Conservation (phyloP, 225 moss, liverwort and hornwort genomes). For the Physcomitrellopsis africana region DNA sequence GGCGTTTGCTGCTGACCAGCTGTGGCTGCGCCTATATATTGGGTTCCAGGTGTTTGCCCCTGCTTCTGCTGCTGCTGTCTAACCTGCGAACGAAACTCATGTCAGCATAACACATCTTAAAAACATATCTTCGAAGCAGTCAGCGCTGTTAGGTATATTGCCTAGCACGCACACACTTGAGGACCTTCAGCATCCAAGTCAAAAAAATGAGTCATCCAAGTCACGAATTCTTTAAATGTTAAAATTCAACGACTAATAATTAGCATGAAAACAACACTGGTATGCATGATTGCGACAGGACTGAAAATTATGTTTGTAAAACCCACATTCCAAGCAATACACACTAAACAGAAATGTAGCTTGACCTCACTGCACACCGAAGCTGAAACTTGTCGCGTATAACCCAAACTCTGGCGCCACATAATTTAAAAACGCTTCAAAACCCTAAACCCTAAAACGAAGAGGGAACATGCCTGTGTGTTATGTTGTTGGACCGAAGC, state of each 20-base stretch:
- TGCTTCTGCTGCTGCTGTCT: constrained; percentile 73
- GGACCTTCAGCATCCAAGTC: too few relatives aligned
- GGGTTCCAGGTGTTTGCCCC: constrained; percentile 55
- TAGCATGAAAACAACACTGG: neutral
- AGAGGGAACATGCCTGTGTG: constrained; percentile 40
- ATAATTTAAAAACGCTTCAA: neutral
- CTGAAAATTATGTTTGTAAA: neutral
- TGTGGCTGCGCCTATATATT: constrained; percentile 46
- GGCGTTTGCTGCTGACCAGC: constrained; percentile 50
- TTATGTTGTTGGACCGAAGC: constrained; percentile 45
- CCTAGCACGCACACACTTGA: too few relatives aligned
- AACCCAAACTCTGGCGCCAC: neutral
- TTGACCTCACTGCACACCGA: neutral
- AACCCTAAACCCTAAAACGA: constrained; percentile 3
- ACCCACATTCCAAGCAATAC: neutral
- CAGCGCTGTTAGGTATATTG: too few relatives aligned
- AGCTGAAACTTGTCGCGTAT: neutral
- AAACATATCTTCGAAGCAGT: too few relatives aligned
- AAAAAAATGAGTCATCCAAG: too few relatives aligned
- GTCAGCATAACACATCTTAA: neutral
- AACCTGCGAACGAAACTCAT: constrained; percentile 45
- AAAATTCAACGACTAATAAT: neutral
- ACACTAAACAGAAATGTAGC: neutral
- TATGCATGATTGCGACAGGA: neutral
- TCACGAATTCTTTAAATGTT: too few relatives aligned